These are phyloP conservation scores for Rhizopus delemar DNA, from an alignment of 371 early-diverging fungal genomes.

Conservation along the genomic window DNA sequence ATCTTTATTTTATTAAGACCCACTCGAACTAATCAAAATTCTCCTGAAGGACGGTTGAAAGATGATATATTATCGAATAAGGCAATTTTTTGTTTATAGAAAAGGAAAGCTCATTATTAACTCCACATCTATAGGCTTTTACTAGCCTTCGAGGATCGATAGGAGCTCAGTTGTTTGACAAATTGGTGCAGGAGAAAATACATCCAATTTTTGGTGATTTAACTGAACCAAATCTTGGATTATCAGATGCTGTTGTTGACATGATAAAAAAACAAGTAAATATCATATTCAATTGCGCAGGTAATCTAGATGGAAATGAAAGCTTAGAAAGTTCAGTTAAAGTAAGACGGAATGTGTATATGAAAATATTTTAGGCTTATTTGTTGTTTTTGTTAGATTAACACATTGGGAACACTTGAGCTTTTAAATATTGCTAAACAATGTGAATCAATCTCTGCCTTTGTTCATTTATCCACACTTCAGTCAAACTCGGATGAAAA, in stretches of 20 bases:
- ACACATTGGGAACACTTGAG: conserved; percentile 55
- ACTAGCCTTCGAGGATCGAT: conserved; percentile 41
- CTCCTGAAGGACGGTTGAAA: conserved; percentile 32
- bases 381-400: conserved; percentile 31
- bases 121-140: conserved; percentile 36
- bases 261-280: conserved; percentile 46
- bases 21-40: conserved; percentile 22
- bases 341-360: conserved; percentile 27
- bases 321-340: conserved; percentile 50
- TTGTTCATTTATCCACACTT: conserved; percentile 57
- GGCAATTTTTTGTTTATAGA: conserved; percentile 19
- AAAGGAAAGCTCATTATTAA: background rate
- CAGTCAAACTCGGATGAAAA: conserved; percentile 46
- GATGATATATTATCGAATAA: conserved; percentile 51
- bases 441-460: conserved; percentile 46
- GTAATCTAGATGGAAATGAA: conserved; percentile 57
- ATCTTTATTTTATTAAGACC: conserved; percentile 43
- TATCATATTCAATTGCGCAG: conserved; percentile 61
- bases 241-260: conserved; percentile 46
- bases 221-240: conserved; percentile 46
- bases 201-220: conserved; percentile 56
- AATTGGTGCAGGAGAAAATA: conserved; percentile 50
- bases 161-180: conserved; percentile 40
- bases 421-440: conserved; percentile 56
- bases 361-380: background rate